Conservation (phyloP, 306 rosid species). For the Morella rubra region DNA sequence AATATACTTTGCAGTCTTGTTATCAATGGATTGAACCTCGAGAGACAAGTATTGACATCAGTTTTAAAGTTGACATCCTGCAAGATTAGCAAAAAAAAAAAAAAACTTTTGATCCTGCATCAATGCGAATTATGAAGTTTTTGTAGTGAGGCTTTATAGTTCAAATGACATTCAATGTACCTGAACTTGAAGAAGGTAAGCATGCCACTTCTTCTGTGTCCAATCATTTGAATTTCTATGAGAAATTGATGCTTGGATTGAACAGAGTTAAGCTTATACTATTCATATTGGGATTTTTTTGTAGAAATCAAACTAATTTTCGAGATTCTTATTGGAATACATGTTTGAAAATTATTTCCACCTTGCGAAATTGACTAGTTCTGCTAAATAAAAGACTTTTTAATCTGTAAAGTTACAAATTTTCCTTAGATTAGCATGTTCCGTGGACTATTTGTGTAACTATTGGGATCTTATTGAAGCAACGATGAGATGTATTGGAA, state of each 20-base stretch:
- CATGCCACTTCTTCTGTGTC: not conserved
- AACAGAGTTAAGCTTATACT: not conserved
- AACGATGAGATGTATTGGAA: no score
- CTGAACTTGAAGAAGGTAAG: not conserved
- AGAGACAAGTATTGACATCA: not conserved
- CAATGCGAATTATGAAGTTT: no score
- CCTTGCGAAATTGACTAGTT: not conserved
- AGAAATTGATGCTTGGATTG: not conserved
- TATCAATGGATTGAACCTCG: not conserved
- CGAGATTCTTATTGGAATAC: not conserved
- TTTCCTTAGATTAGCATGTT: no score
- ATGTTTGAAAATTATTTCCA: not conserved
- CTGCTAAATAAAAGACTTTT: not conserved
- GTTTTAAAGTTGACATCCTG: not conserved
- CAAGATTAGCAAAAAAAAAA: no score
- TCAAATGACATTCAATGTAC: not conserved
- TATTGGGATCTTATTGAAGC: no score
- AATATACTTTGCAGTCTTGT: not conserved
- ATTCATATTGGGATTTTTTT: not conserved
- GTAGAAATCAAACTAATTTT: not conserved
- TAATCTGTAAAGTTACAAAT: no score
- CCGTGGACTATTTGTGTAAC: no score
- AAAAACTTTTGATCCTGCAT: no score
- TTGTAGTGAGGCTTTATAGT: not conserved
- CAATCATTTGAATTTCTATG: not conserved